Evolutionary conservation across 306 rosid genomes (phyloP).

Genomic region (Dicorynia guianensis): DNA sequence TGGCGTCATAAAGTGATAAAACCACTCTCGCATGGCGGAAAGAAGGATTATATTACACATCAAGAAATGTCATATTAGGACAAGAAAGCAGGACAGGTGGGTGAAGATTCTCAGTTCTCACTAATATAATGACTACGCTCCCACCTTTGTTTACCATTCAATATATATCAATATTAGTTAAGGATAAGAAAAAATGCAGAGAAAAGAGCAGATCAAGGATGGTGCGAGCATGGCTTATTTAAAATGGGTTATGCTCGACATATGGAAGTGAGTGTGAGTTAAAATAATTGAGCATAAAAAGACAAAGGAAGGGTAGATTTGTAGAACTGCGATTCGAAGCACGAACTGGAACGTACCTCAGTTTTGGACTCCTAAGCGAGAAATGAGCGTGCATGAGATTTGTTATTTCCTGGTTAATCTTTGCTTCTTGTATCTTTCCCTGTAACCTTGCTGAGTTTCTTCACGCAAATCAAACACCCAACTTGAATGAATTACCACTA

Average conservation of each 20-base stretch:
- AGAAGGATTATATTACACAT: slow-evolving; percentile 18
- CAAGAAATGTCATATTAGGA: slow-evolving; percentile 9
- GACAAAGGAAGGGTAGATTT: slow-evolving; percentile 49
- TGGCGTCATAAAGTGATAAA: slow-evolving; percentile 42
- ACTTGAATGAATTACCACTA: not conserved
- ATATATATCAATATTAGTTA: slow-evolving; percentile 19
- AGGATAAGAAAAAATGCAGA: slow-evolving; percentile 33
- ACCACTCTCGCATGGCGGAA: slow-evolving; percentile 47
- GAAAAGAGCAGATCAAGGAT: not conserved
- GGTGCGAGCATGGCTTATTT: slow-evolving; percentile 46
- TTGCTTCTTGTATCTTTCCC: slow-evolving; percentile 41
- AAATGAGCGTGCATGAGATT: slow-evolving; percentile 37
- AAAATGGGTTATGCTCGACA: slow-evolving; percentile 46
- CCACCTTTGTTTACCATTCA: slow-evolving; percentile 32
- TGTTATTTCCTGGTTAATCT: slow-evolving; percentile 41
- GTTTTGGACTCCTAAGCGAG: slow-evolving; percentile 3
- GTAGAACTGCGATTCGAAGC: slow-evolving; percentile 29
- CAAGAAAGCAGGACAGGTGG: slow-evolving; percentile 38
- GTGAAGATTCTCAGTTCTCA: slow-evolving; percentile 49
- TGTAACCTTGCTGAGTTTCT: slow-evolving; percentile 4
- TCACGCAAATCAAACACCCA: slow-evolving; percentile 21
- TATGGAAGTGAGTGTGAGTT: slow-evolving; percentile 55
- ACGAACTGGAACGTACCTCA: slow-evolving; percentile 26
- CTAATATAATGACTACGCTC: too few species aligned
- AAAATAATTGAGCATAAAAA: slow-evolving; percentile 30